phyloP scores from a whole-genome alignment of 768 basidiomycete species.

The Tulasnella sp. region DNA sequence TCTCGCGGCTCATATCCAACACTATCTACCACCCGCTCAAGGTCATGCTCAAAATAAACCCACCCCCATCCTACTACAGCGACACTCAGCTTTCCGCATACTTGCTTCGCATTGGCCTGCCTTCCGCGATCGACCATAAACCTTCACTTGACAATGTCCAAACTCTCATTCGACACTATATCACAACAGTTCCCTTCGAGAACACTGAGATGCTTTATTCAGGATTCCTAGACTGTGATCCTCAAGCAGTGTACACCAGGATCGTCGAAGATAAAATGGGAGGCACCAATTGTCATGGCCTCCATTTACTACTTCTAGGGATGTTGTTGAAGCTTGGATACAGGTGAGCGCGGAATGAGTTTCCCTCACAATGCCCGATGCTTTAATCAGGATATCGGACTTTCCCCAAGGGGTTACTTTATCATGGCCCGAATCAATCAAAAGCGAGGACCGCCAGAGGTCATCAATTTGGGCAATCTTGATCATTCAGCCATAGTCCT shows the following conservation, averaged over 20 bases:
- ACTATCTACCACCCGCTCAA: too few relatives aligned
- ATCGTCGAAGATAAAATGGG: not conserved
- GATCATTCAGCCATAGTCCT: too few relatives aligned
- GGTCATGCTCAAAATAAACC: not conserved
- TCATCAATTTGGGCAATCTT: not conserved
- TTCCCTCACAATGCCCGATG: too few relatives aligned
- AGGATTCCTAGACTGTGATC: not conserved
- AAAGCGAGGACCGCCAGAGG: not conserved
- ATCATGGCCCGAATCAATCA: not conserved
- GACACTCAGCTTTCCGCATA: not conserved
- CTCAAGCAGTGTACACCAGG: conserved; percentile 1
- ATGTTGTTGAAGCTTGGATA: conserved; percentile 10
- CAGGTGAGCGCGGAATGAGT: not conserved
- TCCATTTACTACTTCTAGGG: not conserved
- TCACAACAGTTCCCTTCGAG: conserved; percentile 10
- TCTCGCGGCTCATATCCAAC: too few relatives aligned
- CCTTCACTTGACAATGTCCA: conserved; percentile 2
- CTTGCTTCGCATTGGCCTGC: not conserved
- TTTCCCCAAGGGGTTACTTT: not conserved
- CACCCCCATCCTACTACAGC: conserved; percentile 7
- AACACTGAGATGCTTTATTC: conserved; percentile 10
- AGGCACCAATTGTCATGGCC: conserved; percentile 4
- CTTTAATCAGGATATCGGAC: too few relatives aligned
- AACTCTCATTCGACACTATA: not conserved
- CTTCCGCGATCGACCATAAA: not conserved